Conservation (phyloP, 345 rosid species). For the Pistacia atlantica region DNA sequence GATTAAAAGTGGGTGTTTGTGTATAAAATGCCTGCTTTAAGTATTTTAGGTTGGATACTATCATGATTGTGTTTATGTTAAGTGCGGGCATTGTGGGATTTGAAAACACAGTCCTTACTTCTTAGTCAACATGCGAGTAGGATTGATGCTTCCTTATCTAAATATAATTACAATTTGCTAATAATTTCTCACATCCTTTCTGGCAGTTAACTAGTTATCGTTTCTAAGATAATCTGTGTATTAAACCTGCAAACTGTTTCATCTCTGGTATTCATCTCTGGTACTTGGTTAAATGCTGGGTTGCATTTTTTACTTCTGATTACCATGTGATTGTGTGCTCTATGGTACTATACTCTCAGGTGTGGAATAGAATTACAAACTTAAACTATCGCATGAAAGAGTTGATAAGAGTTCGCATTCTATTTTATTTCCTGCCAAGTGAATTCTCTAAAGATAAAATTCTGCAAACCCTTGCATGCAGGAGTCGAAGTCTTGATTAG, state of each 20-base stretch:
- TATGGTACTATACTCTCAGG: not conserved
- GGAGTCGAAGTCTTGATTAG: no score
- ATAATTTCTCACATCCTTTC: not conserved
- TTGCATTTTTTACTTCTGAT: not conserved
- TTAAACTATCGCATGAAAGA: no score
- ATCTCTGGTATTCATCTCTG: not conserved
- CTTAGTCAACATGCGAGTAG: not conserved
- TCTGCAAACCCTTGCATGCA: no score
- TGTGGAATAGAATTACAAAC: no score
- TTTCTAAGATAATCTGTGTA: not conserved
- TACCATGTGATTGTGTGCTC: not conserved
- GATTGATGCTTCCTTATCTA: not conserved
- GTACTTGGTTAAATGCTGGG: not conserved
- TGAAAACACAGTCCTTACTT: not conserved
- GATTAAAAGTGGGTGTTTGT: not conserved
- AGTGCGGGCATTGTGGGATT: not conserved
- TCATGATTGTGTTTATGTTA: not conserved
- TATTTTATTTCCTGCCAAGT: no score
- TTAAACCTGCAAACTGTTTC: not conserved
- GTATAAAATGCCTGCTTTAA: not conserved
- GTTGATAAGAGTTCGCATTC: no score
- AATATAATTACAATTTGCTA: not conserved
- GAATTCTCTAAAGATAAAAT: no score
- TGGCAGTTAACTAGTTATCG: not conserved
- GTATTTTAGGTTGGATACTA: not conserved